A percentile compares a stretch with the other conserved stretches of the same genome.
Evolutionary conservation across 2,329 filamentous ascomycete species (phyloP).

Genomic region (Elsinoe arachidis): DNA sequence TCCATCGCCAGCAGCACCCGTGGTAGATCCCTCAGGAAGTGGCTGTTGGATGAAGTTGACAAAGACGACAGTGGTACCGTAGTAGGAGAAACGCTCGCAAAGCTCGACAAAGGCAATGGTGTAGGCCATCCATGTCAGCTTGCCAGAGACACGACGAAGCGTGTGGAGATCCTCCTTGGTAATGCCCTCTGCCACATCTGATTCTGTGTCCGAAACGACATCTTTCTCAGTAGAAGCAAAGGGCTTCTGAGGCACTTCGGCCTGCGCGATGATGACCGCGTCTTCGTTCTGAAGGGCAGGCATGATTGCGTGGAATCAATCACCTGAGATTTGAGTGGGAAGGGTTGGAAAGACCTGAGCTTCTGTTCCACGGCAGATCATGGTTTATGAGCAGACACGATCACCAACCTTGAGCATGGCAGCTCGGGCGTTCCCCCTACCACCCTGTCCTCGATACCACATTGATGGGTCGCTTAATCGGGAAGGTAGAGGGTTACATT

Average conservation of each 20-base stretch:
- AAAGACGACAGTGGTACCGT: constrained; percentile 37
- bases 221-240: constrained; percentile 5
- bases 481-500: constrained; percentile 4
- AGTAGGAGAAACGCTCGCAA: constrained; percentile 39
- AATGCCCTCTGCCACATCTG: constrained; percentile 2
- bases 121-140: constrained; percentile 39
- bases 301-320: background rate
- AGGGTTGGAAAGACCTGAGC: background rate
- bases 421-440: background rate
- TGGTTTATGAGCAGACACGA: background rate
- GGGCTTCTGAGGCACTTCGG: constrained; percentile 7
- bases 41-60: constrained; percentile 40
- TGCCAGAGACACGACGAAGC: constrained; percentile 39
- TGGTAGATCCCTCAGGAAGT: constrained; percentile 29
- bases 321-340: background rate
- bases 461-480: constrained; percentile 2
- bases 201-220: constrained; percentile 2
- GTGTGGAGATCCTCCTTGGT: constrained; percentile 35
- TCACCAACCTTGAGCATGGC: background rate
- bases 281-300: constrained; percentile 7
- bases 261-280: constrained; percentile 4
- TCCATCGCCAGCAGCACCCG: constrained; percentile 30
- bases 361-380: background rate
- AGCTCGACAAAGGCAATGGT: constrained; percentile 43
- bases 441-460: background rate